These are phyloP conservation scores for Euphorbia corollata DNA, from an alignment of 441 rosid genomes.

Conservation along the genomic window DNA sequence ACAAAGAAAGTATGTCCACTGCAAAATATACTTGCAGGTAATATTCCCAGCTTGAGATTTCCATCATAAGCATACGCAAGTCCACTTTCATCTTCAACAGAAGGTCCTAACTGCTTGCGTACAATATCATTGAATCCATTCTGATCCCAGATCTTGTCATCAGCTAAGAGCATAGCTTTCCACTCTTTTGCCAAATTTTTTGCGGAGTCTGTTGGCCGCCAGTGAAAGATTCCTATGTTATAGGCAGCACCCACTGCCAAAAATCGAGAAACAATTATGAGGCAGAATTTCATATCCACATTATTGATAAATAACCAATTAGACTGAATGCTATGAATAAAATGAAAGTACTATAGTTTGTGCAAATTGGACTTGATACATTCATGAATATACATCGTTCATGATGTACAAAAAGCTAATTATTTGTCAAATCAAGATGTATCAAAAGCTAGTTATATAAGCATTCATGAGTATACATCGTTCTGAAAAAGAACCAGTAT, in stretches of 20 bases:
- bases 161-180: slow-evolving; percentile 82
- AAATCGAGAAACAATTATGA: slow-evolving; percentile 20
- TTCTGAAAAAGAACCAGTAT: too few relatives aligned
- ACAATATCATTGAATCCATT: slow-evolving; percentile 89
- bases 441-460: too few relatives aligned
- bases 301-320: not conserved
- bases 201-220: slow-evolving; percentile 87
- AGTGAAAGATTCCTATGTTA: slow-evolving; percentile 94
- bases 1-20: slow-evolving; percentile 95
- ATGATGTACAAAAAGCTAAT: too few relatives aligned
- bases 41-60: slow-evolving; percentile 80
- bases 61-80: slow-evolving; percentile 92
- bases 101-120: slow-evolving; percentile 80
- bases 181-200: slow-evolving; percentile 82
- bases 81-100: slow-evolving; percentile 69
- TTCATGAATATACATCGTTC: too few relatives aligned
- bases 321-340: not conserved
- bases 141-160: slow-evolving; percentile 97
- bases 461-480: too few relatives aligned
- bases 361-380: slow-evolving; percentile 6
- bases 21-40: slow-evolving; percentile 93
- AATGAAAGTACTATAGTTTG: not conserved
- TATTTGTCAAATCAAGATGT: too few relatives aligned
- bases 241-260: slow-evolving; percentile 76
- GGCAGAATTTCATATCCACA: not conserved